Evolutionary conservation across 2,329 filamentous ascomycete species (phyloP).

Genomic region (Alternaria sp.): DNA sequence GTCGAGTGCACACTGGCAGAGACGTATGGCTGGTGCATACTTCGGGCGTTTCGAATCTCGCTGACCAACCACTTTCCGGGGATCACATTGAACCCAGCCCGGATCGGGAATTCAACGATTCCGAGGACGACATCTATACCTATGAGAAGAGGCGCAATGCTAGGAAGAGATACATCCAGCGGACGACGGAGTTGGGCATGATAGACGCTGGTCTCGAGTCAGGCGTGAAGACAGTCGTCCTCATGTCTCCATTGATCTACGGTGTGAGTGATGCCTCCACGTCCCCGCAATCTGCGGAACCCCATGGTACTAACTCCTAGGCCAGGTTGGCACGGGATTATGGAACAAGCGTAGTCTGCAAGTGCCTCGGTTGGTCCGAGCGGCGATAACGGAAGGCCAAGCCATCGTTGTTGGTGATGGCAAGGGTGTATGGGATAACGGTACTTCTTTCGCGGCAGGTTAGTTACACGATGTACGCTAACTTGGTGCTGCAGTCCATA

Average conservation of each 20-base stretch:
- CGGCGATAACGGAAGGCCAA: constrained; percentile 5
- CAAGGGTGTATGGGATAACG: constrained; percentile 6
- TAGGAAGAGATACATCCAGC: background rate
- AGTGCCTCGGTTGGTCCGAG: constrained; percentile 4
- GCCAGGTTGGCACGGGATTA: background rate
- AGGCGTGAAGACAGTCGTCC: constrained; percentile 3
- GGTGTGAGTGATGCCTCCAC: background rate
- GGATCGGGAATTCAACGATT: background rate
- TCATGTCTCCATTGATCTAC: constrained; percentile 7
- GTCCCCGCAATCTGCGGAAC: background rate
- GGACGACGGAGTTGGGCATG: constrained; percentile 6
- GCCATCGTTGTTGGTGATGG: constrained; percentile 4
- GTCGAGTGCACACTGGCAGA: background rate
- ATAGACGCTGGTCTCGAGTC: constrained; percentile 3
- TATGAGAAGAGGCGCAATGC: constrained; percentile 6
- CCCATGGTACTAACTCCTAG: background rate
- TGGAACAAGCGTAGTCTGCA: constrained; percentile 9
- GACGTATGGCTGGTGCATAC: constrained; percentile 6
- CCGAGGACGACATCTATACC: background rate
- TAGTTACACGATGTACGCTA: background rate
- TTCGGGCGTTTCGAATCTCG: constrained; percentile 6
- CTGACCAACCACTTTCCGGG: constrained; percentile 1
- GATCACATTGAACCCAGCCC: background rate
- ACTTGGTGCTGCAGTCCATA: background rate
- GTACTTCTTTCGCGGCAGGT: background rate